phyloP scores from a whole-genome alignment of 345 rosid genomes.

The Ceriops tagal region DNA sequence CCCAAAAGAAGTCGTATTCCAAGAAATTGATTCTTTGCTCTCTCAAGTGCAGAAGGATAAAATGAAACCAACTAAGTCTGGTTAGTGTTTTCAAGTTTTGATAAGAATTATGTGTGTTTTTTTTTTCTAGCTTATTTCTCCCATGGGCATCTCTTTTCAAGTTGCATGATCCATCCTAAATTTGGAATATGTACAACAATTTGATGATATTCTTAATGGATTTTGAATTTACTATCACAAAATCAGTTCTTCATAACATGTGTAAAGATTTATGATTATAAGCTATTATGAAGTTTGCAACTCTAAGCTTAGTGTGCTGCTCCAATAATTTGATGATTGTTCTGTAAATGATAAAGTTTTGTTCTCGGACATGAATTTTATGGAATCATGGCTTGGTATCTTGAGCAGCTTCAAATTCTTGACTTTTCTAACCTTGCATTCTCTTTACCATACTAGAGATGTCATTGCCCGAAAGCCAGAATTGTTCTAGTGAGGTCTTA shows the following conservation, averaged over 20 bases:
- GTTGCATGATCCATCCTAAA: not conserved
- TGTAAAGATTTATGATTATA: not conserved
- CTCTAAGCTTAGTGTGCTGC: not conserved
- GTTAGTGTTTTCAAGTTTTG: conserved; percentile 30
- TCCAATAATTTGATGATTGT: not conserved
- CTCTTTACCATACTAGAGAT: conserved; percentile 38
- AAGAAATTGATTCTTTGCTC: conserved; percentile 56
- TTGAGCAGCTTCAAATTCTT: conserved; percentile 1
- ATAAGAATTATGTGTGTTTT: conserved; percentile 7
- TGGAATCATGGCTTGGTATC: no score
- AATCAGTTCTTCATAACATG: not conserved
- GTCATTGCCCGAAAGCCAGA: conserved; percentile 27
- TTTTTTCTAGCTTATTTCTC: conserved; percentile 5
- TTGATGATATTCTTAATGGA: not conserved
- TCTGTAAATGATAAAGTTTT: conserved; percentile 3
- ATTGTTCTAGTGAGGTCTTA: conserved; percentile 36
- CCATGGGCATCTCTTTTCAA: no score
- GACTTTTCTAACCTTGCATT: conserved; percentile 8
- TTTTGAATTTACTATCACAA: not conserved
- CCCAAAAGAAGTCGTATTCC: conserved; percentile 60
- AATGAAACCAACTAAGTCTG: conserved; percentile 26
- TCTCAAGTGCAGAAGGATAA: conserved; percentile 46
- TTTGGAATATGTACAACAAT: not conserved
- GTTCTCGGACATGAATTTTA: not conserved
- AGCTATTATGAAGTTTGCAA: not conserved